Evolutionary conservation across 73 alveolate genomes (phyloP).

Genomic region (Stentor coeruleus): DNA sequence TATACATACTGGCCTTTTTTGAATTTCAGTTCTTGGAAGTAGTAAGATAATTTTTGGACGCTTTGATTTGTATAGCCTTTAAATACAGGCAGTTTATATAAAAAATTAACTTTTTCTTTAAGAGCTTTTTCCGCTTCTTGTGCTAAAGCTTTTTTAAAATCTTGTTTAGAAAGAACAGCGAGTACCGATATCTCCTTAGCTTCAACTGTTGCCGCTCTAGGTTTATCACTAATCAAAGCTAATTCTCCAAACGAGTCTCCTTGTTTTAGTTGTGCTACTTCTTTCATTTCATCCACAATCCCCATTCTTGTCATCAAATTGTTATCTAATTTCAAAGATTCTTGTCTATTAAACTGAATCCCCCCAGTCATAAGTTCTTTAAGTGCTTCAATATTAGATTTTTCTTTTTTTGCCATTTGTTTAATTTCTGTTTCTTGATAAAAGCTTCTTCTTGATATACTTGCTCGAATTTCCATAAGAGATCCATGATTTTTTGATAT

Average conservation of each 20-base stretch:
- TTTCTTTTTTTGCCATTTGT: background rate
- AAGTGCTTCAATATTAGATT: background rate
- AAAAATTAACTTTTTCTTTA: background rate
- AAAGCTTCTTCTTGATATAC: background rate
- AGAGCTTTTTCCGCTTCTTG: slow-evolving; percentile 3
- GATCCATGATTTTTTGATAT: background rate
- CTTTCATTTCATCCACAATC: background rate
- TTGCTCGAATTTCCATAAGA: background rate
- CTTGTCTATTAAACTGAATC: background rate
- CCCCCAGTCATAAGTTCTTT: background rate
- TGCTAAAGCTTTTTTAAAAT: background rate
- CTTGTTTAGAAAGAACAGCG: background rate
- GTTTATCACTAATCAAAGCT: slow-evolving; percentile 19
- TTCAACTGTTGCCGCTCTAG: slow-evolving; percentile 3
- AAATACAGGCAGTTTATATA: background rate
- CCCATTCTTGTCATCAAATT: background rate
- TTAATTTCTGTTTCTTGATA: slow-evolving; percentile 29
- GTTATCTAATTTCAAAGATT: background rate
- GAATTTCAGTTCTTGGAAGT: background rate
- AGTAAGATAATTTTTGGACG: background rate
- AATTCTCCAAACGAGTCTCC: background rate
- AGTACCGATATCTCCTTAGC: background rate
- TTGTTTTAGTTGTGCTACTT: background rate
- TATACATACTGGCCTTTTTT: background rate
- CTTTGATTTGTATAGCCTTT: background rate